Evolutionary conservation across 1,139 yeast genomes (phyloP).

Genomic region (Nakaseomyces nivariensis): DNA sequence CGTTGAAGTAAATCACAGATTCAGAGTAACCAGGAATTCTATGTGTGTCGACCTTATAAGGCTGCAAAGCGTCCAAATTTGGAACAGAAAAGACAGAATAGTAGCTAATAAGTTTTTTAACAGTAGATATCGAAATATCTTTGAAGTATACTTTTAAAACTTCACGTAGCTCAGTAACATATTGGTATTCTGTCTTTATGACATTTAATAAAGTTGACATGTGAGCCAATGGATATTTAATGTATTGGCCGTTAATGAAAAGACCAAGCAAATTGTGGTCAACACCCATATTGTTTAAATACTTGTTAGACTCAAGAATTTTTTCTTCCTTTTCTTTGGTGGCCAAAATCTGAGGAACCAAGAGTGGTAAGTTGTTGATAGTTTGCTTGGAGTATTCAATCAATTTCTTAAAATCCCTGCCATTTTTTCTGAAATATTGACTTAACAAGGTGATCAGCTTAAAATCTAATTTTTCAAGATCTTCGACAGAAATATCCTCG

Average conservation of each 20-base stretch:
- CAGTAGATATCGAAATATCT: conserved; percentile 3
- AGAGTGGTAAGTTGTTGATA: conserved; percentile 44
- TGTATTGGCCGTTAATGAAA: conserved; percentile 53
- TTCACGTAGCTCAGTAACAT: conserved; percentile 8
- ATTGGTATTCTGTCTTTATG: conserved; percentile 14
- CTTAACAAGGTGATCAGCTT: conserved; percentile 40
- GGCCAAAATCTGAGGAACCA: conserved; percentile 26
- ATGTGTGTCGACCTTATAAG: conserved; percentile 26
- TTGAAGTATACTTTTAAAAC: conserved; percentile 7
- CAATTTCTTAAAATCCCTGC: conserved; percentile 23
- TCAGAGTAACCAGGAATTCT: conserved; percentile 23
- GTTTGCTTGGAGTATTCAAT: conserved; percentile 33
- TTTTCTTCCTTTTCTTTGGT: conserved; percentile 8
- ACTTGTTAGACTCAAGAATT: conserved; percentile 10
- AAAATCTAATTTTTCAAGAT: conserved; percentile 35
- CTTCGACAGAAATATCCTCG: conserved; percentile 29
- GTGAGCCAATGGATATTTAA: conserved; percentile 19
- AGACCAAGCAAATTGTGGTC: conserved; percentile 36
- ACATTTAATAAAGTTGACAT: conserved; percentile 15
- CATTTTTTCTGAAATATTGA: conserved; percentile 23
- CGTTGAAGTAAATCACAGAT: conserved; percentile 62
- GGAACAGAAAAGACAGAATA: conserved; percentile 17
- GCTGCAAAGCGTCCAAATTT: conserved; percentile 22
- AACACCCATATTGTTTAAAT: conserved; percentile 16
- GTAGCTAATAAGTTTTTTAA: conserved; percentile 12